phyloP scores from a whole-genome alignment of 1,139 yeast genomes.

The Saccharomyces pastorianus region DNA sequence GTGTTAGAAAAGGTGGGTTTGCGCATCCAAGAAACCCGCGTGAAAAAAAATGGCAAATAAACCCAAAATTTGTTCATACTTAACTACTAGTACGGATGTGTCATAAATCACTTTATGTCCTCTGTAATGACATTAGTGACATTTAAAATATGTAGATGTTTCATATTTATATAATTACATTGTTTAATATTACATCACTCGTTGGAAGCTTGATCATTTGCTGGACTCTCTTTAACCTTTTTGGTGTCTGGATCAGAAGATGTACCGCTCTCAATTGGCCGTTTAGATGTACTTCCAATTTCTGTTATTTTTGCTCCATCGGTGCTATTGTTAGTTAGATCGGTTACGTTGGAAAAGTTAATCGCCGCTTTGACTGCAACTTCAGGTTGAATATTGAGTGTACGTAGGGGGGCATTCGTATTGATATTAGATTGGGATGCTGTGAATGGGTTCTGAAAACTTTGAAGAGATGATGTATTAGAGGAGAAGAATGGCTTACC shows the following conservation, averaged over 20 bases:
- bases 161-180: background rate
- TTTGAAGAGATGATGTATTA: background rate
- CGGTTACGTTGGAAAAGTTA: background rate
- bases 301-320: background rate
- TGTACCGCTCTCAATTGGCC: background rate
- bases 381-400: conserved; percentile 3
- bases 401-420: conserved; percentile 1
- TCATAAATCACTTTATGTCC: background rate
- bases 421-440: conserved; percentile 1
- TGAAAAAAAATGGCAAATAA: background rate
- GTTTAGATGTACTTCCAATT: background rate
- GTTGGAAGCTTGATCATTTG: background rate
- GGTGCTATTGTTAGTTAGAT: background rate
- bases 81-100: too few relatives aligned
- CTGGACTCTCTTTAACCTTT: background rate
- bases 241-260: background rate
- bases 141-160: background rate
- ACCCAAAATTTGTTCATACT: background rate
- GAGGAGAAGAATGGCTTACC: background rate
- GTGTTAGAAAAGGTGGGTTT: background rate
- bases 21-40: background rate
- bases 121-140: background rate
- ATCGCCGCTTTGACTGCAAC: conserved; percentile 6
- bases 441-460: conserved; percentile 7
- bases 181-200: background rate